phyloP scores from a whole-genome alignment of 805 yeast genomes.

The Yarrowia sp. region DNA sequence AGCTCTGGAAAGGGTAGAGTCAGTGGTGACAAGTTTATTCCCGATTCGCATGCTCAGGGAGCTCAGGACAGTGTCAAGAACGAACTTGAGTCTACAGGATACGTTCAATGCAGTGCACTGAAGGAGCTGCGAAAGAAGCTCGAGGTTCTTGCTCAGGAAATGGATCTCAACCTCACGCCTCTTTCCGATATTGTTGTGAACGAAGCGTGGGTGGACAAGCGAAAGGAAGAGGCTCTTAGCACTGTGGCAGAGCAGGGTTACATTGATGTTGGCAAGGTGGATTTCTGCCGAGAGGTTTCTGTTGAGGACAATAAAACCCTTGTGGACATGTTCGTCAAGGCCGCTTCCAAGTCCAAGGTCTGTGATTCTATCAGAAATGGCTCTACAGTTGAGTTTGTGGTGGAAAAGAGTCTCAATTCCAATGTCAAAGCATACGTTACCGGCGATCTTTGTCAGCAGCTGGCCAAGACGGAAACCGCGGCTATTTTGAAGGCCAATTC shows the following conservation, averaged over 20 bases:
- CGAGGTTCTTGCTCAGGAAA: slow-evolving; percentile 20
- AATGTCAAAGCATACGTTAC: slow-evolving; percentile 8
- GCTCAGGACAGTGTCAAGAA: slow-evolving; percentile 20
- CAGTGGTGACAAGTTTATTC: slow-evolving; percentile 19
- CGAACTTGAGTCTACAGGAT: not conserved
- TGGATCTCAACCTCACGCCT: slow-evolving; percentile 4
- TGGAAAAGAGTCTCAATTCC: slow-evolving; percentile 15
- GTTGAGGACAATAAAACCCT: slow-evolving; percentile 21
- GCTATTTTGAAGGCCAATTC: slow-evolving; percentile 15
- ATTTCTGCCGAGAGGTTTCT: slow-evolving; percentile 17
- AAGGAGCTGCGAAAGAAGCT: slow-evolving; percentile 29
- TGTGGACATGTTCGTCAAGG: slow-evolving; percentile 14
- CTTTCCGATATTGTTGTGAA: slow-evolving; percentile 20
- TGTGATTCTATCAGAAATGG: slow-evolving; percentile 30
- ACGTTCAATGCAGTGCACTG: not conserved
- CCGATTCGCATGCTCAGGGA: slow-evolving; percentile 22
- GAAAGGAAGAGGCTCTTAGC: not conserved
- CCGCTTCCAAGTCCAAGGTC: slow-evolving; percentile 6
- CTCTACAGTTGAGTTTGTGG: slow-evolving; percentile 19
- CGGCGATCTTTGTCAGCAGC: slow-evolving; percentile 4
- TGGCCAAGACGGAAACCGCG: slow-evolving; percentile 15
- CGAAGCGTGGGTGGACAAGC: slow-evolving; percentile 14
- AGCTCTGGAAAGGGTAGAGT: slow-evolving; percentile 8
- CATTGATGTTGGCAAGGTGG: slow-evolving; percentile 22
- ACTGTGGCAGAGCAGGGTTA: slow-evolving; percentile 8